These are phyloP conservation scores for Penicillium concentricum DNA, from an alignment of 2,329 filamentous ascomycete species.

Conservation along the genomic window DNA sequence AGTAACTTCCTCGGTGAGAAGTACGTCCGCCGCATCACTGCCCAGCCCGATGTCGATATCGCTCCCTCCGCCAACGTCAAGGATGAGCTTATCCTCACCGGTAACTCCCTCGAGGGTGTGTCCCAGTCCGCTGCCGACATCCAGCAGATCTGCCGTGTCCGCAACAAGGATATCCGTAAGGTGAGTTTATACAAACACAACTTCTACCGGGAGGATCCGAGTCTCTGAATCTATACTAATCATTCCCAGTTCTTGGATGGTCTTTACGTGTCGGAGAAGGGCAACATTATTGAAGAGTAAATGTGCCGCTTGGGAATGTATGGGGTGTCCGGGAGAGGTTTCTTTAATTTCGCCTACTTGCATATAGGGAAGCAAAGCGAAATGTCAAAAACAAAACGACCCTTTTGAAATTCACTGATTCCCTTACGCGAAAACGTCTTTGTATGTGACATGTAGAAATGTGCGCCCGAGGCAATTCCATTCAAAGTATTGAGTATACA, in stretches of 20 bases:
- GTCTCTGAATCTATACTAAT: conserved; percentile 6
- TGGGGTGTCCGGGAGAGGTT: conserved; percentile 39
- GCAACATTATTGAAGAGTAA: conserved; percentile 75
- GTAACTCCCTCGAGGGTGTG: conserved; percentile 95
- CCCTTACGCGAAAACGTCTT: conserved; percentile 24
- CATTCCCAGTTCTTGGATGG: conserved; percentile 87
- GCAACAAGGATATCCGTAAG: conserved; percentile 99
- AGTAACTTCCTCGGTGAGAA: conserved; percentile 99
- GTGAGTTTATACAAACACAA: conserved; percentile 47
- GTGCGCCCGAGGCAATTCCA: conserved; percentile 9
- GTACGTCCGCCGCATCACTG: conserved; percentile 88
- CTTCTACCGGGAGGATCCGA: not conserved
- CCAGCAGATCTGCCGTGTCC: conserved; percentile 98
- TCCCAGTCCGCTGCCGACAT: conserved; percentile 99
- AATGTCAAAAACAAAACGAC: conserved; percentile 38
- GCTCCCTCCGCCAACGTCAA: conserved; percentile 89
- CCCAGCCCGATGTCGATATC: conserved; percentile 88
- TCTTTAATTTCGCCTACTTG: conserved; percentile 42
- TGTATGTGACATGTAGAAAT: conserved; percentile 34
- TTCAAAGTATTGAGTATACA: not conserved
- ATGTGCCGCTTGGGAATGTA: conserved; percentile 34
- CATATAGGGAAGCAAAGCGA: conserved; percentile 42
- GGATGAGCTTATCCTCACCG: conserved; percentile 90
- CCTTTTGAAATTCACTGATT: conserved; percentile 28
- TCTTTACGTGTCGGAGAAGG: conserved; percentile 99